Percentiles rank a stretch among this genome's conserved stretches.
Conservation (phyloP, 2,329 filamentous ascomycete genomes). For the Cordyceps cicadae region DNA sequence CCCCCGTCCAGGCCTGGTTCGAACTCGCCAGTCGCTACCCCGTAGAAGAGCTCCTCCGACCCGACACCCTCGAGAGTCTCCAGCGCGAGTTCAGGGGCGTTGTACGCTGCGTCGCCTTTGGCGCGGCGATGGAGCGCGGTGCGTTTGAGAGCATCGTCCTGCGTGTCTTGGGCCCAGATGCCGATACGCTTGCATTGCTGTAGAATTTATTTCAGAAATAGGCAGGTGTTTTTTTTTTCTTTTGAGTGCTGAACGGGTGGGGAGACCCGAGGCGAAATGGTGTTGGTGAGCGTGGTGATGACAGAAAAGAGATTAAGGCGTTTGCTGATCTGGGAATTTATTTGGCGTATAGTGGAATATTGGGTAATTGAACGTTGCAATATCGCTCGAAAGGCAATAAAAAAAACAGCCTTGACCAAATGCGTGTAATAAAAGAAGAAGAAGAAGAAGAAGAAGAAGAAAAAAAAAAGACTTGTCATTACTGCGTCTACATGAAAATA, state of each 20-base stretch:
- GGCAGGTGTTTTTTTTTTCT: no score
- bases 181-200: background rate
- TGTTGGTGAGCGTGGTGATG: background rate
- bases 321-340: background rate
- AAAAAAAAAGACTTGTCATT: background rate
- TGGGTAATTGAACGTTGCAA: background rate
- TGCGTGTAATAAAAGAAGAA: background rate
- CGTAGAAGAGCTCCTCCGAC: conserved; percentile 23
- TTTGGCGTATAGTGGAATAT: background rate
- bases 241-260: no score
- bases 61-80: conserved; percentile 28
- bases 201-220: background rate
- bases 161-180: conserved; percentile 27
- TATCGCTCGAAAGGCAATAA: background rate
- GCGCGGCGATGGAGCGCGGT: conserved; percentile 37
- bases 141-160: conserved; percentile 39
- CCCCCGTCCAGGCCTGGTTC: conserved; percentile 48
- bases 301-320: background rate
- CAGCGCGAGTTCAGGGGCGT: conserved; percentile 33
- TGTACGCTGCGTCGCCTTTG: conserved; percentile 39
- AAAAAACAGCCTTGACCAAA: background rate
- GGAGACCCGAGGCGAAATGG: background rate
- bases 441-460: background rate
- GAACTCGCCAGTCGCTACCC: conserved; percentile 38
- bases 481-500: background rate